Conservation (phyloP, 805 yeast species). For the Naumovozyma castellii region DNA sequence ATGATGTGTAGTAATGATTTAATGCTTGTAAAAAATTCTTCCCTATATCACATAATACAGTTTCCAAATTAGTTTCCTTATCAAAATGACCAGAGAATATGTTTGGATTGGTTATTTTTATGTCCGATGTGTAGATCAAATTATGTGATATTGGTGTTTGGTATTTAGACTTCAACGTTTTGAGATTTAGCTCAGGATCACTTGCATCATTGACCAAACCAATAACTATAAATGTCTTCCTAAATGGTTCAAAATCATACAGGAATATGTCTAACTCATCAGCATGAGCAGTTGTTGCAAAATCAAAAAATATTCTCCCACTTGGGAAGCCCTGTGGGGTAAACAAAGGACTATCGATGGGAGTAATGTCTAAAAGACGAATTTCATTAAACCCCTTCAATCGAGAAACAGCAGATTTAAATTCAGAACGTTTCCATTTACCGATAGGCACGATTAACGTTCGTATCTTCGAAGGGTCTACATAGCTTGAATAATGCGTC, state of each 20-base stretch:
- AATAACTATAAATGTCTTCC: conserved; percentile 62
- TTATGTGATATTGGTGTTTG: conserved; percentile 26
- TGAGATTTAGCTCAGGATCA: conserved; percentile 23
- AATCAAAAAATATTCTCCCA: conserved; percentile 61
- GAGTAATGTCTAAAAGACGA: conserved; percentile 65
- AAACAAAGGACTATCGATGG: conserved; percentile 49
- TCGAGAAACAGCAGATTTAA: conserved; percentile 32
- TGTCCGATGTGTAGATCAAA: conserved; percentile 14
- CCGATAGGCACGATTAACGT: conserved; percentile 63
- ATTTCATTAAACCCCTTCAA: conserved; percentile 50
- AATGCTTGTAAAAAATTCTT: conserved; percentile 52
- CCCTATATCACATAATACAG: conserved; percentile 66
- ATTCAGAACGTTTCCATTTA: conserved; percentile 33
- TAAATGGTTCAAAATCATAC: conserved; percentile 82
- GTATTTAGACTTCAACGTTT: conserved; percentile 30
- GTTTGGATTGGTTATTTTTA: background rate
- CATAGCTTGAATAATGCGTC: conserved; percentile 24
- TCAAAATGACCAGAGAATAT: conserved; percentile 7
- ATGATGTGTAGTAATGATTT: conserved; percentile 61
- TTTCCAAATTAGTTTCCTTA: conserved; percentile 36
- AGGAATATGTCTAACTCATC: conserved; percentile 56
- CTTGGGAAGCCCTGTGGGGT: conserved; percentile 80
- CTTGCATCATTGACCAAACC: conserved; percentile 33
- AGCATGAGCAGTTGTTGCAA: conserved; percentile 31
- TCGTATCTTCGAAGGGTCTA: conserved; percentile 57